Evolutionary conservation across 192 early-diverging fungal species (phyloP), one percentile per base, ranked within the genome.

Genomic region (Spizellomyces punctatus): DNA sequence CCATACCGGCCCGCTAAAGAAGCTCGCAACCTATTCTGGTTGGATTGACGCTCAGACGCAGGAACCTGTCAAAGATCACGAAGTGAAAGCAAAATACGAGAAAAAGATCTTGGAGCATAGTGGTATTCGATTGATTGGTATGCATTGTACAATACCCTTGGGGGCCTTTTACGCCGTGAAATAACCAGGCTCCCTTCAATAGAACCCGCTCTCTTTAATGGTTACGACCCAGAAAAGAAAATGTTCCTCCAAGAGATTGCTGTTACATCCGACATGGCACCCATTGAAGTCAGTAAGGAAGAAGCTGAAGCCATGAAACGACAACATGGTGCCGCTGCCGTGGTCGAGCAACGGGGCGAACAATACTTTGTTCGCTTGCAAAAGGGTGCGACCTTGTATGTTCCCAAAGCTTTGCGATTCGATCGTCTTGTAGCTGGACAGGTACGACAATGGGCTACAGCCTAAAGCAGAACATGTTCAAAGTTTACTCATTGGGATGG

Each of bases 381-480:
- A 68, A 95, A 94, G 88, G 94, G 94, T 63, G 91, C 95, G 55
- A 91, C 84, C 73, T 78, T 97, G 55, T 90, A 89, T 82, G 85
- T 97, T 41, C 95, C 94, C 79, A 96, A 96, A 85, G 96, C 96
- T 8, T 88, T 98, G 58, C 88, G 86, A 52, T 95, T 95, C 74
- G 92, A 94, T 81, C 90, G 95, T 12, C 79, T 91, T 12, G 93
- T 95, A 22, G 95, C 92, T 78, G 96, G 91, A 47, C 95, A 96
- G 73, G 27, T 36, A 36, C 27, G 27, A 36, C 27, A 36, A 36
- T 36, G 27, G 27, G 0, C 27, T 3, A 3, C 27, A 36, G 27
- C 27, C 27, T 36, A 3, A 0, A 36, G 0, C 27, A 36, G 27
- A 36, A 36, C 3, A 36, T 36, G 27, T 36, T 36, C 1, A 36